These are phyloP conservation scores for Macrolepiota fuliginosa DNA, from an alignment of 768 basidiomycete genomes.

Conservation along the genomic window DNA sequence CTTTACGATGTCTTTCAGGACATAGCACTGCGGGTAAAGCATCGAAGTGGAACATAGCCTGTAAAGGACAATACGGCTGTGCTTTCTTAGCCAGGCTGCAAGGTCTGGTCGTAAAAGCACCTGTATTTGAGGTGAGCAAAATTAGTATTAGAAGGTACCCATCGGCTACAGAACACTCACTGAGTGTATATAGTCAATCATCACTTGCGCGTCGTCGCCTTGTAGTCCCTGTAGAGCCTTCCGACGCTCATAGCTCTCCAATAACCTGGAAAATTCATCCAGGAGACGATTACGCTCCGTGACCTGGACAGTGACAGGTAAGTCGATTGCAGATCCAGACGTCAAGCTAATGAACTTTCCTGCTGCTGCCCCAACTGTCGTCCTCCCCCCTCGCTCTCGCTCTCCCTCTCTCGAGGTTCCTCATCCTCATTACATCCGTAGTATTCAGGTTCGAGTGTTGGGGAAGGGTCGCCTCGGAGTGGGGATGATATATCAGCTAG, in stretches of 20 bases:
- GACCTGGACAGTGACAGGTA: no score
- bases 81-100: background rate
- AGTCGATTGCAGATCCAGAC: no score
- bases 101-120: constrained; percentile 1
- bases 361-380: no score
- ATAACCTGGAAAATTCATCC: background rate
- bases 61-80: background rate
- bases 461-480: no score
- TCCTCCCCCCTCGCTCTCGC: no score
- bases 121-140: background rate
- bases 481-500: no score
- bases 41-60: constrained; percentile 23
- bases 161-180: constrained; percentile 1
- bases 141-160: no score
- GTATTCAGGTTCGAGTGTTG: no score
- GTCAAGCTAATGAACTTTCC: no score
- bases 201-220: constrained; percentile 4
- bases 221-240: constrained; percentile 14
- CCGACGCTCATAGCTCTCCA: background rate
- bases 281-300: background rate
- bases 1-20: constrained; percentile 16
- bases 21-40: constrained; percentile 26
- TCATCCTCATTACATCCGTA: no score
- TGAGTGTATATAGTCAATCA: constrained; percentile 16
- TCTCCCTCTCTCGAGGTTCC: no score